phyloP scores from a whole-genome alignment of 2,329 filamentous ascomycete species.

The Fusarium cyanostomum region DNA sequence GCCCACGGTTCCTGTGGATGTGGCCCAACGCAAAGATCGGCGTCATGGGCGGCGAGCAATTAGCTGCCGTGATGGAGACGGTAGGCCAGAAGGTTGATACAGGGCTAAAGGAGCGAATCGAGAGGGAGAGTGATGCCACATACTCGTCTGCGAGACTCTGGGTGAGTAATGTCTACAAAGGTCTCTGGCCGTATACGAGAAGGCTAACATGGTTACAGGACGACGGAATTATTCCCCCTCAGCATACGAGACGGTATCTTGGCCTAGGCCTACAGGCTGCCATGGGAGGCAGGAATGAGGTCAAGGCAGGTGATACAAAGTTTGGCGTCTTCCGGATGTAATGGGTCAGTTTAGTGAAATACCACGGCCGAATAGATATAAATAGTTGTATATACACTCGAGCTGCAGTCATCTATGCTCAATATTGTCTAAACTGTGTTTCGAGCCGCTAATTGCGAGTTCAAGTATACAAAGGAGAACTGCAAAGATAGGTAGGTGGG shows the following conservation, averaged over 20 bases:
- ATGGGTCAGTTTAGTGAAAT: conserved; percentile 6
- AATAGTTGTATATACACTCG: background rate
- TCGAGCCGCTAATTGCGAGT: too few relatives aligned
- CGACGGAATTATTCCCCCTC: conserved; percentile 81
- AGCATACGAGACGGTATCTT: conserved; percentile 77
- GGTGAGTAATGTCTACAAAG: conserved; percentile 59
- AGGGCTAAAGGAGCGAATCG: conserved; percentile 83
- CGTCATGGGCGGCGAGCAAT: conserved; percentile 95
- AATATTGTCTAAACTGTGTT: too few relatives aligned
- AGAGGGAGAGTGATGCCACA: conserved; percentile 86
- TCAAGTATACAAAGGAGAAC: too few relatives aligned
- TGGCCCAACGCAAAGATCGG: conserved; percentile 98
- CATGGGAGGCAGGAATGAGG: conserved; percentile 71
- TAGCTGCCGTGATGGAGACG: conserved; percentile 92
- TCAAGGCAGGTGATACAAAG: conserved; percentile 69
- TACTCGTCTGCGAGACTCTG: conserved; percentile 91
- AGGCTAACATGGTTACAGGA: conserved; percentile 58
- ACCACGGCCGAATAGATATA: conserved; percentile 6
- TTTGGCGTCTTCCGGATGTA: conserved; percentile 90
- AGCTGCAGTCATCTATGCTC: background rate
- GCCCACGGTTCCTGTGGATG: conserved; percentile 91
- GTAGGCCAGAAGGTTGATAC: conserved; percentile 87
- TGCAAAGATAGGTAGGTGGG: too few relatives aligned
- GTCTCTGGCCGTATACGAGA: background rate
- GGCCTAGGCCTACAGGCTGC: conserved; percentile 78